phyloP scores from a whole-genome alignment of 1,139 yeast genomes.

The Tardiomyces digboiensis region DNA sequence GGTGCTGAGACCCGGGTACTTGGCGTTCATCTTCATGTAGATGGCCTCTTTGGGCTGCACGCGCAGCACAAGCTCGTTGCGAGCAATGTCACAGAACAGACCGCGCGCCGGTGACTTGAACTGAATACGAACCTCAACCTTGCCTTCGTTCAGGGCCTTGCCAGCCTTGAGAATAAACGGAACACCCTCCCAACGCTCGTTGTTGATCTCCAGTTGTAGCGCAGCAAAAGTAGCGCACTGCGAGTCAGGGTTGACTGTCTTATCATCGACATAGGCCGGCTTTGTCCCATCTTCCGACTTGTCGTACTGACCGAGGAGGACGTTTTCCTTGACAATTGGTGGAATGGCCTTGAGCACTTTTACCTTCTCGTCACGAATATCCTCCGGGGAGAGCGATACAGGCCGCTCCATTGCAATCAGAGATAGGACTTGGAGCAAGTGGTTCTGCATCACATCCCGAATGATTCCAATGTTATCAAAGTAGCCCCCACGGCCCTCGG shows the following conservation, averaged over 20 bases:
- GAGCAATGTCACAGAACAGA: constrained; percentile 68
- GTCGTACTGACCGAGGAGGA: constrained; percentile 81
- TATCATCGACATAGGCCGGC: constrained; percentile 90
- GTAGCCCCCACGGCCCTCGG: constrained; percentile 98
- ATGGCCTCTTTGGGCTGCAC: constrained; percentile 94
- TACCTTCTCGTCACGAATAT: constrained; percentile 93
- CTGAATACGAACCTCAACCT: constrained; percentile 92
- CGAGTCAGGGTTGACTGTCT: constrained; percentile 74
- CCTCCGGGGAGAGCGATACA: constrained; percentile 79
- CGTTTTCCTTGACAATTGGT: constrained; percentile 53
- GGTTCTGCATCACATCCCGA: constrained; percentile 98
- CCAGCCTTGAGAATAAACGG: constrained; percentile 97
- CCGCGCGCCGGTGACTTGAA: constrained; percentile 82
- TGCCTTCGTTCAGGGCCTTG: constrained; percentile 80
- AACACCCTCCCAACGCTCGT: constrained; percentile 98
- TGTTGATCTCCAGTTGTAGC: constrained; percentile 61
- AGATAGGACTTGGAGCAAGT: constrained; percentile 85
- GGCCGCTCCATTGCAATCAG: constrained; percentile 96
- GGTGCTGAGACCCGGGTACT: constrained; percentile 85
- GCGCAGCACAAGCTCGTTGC: constrained; percentile 90
- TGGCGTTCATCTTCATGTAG: constrained; percentile 84
- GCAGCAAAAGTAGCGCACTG: constrained; percentile 94
- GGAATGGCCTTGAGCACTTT: constrained; percentile 78
- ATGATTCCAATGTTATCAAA: constrained; percentile 93
- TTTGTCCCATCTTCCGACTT: constrained; percentile 78